Percentiles rank a stretch among this genome's conserved stretches.
phyloP scores from a whole-genome alignment of 805 yeast species.

The Blastobotrys attinorum region DNA sequence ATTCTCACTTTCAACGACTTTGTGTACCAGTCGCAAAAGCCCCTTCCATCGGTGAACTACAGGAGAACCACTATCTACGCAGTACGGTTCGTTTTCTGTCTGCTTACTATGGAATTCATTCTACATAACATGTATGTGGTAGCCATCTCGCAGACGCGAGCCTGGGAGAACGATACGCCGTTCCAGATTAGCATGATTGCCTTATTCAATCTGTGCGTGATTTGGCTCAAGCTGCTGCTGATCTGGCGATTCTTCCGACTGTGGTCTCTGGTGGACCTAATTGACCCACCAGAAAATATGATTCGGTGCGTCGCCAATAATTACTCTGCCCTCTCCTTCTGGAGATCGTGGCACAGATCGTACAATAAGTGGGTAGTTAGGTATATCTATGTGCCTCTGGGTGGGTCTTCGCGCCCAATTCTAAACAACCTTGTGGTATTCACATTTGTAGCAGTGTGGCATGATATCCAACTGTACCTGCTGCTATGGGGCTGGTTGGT shows the following conservation, averaged over 20 bases:
- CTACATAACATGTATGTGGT: conserved; percentile 87
- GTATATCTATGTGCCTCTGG: conserved; percentile 85
- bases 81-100: conserved; percentile 58
- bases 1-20: conserved; percentile 88
- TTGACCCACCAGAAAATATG: conserved; percentile 98
- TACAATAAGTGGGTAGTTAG: conserved; percentile 84
- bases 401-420: conserved; percentile 68
- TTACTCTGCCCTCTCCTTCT: conserved; percentile 86
- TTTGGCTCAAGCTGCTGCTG: conserved; percentile 85
- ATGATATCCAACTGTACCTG: conserved; percentile 82
- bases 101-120: conserved; percentile 81
- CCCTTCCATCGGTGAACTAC: conserved; percentile 50
- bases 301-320: conserved; percentile 92
- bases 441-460: conserved; percentile 97
- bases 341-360: conserved; percentile 99
- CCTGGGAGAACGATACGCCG: conserved; percentile 86
- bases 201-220: conserved; percentile 75
- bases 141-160: conserved; percentile 81
- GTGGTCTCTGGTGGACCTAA: conserved; percentile 88
- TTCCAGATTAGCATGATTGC: conserved; percentile 95
- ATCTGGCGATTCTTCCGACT: conserved; percentile 95
- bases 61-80: conserved; percentile 55
- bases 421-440: conserved; percentile 78
- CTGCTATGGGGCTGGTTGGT: conserved; percentile 95
- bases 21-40: conserved; percentile 51